phyloP scores from a whole-genome alignment of 1,284 basidiomycete species.

The Cutaneotrichosporon cyanovorans region DNA sequence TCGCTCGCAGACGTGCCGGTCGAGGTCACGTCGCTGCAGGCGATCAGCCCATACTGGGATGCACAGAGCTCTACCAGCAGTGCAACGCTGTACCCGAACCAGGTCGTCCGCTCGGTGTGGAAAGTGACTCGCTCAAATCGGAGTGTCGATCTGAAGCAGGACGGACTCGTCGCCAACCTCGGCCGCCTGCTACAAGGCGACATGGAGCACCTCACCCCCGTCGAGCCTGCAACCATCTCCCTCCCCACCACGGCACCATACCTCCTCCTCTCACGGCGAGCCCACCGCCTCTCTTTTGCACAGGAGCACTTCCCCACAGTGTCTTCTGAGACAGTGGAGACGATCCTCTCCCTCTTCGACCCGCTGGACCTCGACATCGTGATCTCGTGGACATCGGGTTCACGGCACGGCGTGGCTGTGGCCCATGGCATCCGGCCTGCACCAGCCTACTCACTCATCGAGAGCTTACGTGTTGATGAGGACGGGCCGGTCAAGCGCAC shows the following conservation, averaged over 20 bases:
- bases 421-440: slow-evolving; percentile 59
- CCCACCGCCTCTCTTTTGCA: slow-evolving; percentile 39
- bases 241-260: slow-evolving; percentile 11
- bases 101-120: slow-evolving; percentile 21
- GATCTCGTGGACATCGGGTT: slow-evolving; percentile 59
- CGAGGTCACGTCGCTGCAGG: not conserved
- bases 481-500: slow-evolving; percentile 59
- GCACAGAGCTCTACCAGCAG: not conserved
- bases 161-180: slow-evolving; percentile 20
- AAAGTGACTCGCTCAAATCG: slow-evolving; percentile 1
- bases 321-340: slow-evolving; percentile 50
- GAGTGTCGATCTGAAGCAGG: slow-evolving; percentile 19
- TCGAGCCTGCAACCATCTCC: slow-evolving; percentile 2
- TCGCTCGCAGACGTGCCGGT: slow-evolving; percentile 9
- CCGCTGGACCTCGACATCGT: slow-evolving; percentile 63
- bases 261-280: slow-evolving; percentile 15
- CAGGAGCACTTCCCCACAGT: slow-evolving; percentile 56
- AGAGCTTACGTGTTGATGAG: slow-evolving; percentile 54
- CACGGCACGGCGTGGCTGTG: slow-evolving; percentile 56
- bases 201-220: slow-evolving; percentile 6
- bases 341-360: slow-evolving; percentile 71
- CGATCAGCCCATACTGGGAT: slow-evolving; percentile 9
- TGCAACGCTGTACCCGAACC: slow-evolving; percentile 24
- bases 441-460: slow-evolving; percentile 54
- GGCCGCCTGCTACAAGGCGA: slow-evolving; percentile 25